phyloP scores from a whole-genome alignment of 495 filamentous ascomycete species.

The Terfezia claveryi region DNA sequence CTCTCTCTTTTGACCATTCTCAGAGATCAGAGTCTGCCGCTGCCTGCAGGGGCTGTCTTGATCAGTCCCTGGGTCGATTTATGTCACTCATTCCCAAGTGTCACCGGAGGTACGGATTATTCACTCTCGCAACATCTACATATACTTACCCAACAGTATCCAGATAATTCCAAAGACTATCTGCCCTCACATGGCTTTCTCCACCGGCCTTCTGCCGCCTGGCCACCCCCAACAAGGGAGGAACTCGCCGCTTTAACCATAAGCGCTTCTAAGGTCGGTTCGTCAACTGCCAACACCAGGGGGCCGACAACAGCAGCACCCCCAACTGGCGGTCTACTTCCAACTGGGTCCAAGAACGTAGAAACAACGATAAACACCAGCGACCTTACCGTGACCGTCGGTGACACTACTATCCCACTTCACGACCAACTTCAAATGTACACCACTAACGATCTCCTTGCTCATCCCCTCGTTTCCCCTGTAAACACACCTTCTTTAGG shows the following conservation, averaged over 20 bases:
- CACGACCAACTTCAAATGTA: slow-evolving; percentile 95
- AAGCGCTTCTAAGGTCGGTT: slow-evolving; percentile 18
- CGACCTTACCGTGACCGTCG: slow-evolving; percentile 39
- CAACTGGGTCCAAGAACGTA: neutral
- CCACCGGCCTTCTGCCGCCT: slow-evolving; percentile 58
- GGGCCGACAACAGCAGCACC: neutral
- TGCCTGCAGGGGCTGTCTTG: slow-evolving; percentile 75
- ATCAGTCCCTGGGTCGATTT: slow-evolving; percentile 89
- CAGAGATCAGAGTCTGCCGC: slow-evolving; percentile 54
- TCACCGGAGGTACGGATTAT: slow-evolving; percentile 36
- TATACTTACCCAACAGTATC: neutral
- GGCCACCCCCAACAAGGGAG: slow-evolving; percentile 76
- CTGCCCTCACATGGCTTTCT: slow-evolving; percentile 72
- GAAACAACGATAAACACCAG: slow-evolving; percentile 8
- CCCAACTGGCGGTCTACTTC: neutral
- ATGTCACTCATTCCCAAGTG: slow-evolving; percentile 82
- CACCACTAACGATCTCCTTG: slow-evolving; percentile 63
- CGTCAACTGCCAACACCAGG: slow-evolving; percentile 2
- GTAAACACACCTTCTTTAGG: slow-evolving; percentile 67
- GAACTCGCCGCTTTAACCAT: slow-evolving; percentile 27
- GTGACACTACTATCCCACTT: slow-evolving; percentile 44
- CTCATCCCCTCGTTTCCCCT: slow-evolving; percentile 77
- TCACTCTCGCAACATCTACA: slow-evolving; percentile 15
- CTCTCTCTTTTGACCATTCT: slow-evolving; percentile 57
- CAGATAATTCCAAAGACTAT: slow-evolving; percentile 37